Evolutionary conservation across 1,284 basidiomycete genomes (phyloP).

Genomic region (Boletellus deceptivus): DNA sequence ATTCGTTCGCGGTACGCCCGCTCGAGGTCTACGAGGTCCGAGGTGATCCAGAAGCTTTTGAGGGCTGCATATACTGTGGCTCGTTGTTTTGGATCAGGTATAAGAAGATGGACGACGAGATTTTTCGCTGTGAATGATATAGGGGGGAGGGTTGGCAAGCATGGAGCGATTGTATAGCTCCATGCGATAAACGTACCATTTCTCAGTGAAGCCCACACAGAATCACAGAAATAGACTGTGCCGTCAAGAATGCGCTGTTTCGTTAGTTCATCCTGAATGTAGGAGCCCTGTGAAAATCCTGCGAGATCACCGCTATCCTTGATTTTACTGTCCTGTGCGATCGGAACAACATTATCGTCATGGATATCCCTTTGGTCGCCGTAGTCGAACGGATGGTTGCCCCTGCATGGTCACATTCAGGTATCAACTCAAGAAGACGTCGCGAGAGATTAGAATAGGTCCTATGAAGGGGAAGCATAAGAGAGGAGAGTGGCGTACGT

Average conservation of each 20-base stretch:
- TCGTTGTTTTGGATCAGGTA: constrained; percentile 53
- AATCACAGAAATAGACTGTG: constrained; percentile 50
- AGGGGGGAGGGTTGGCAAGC: no score
- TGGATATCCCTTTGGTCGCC: constrained; percentile 35
- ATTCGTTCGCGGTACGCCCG: constrained; percentile 58
- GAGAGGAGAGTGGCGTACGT: constrained; percentile 47
- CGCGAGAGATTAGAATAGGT: not conserved
- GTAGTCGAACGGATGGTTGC: constrained; percentile 73
- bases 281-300: constrained; percentile 45
- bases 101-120: constrained; percentile 57
- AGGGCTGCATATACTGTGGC: constrained; percentile 62
- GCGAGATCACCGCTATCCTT: constrained; percentile 31
- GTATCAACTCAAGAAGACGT: constrained; percentile 9
- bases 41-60: constrained; percentile 59
- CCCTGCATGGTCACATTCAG: constrained; percentile 40
- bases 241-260: constrained; percentile 69
- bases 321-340: constrained; percentile 9
- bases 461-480: not conserved
- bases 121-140: constrained; percentile 43
- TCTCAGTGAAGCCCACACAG: constrained; percentile 52
- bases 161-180: no score
- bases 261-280: constrained; percentile 53
- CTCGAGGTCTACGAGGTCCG: constrained; percentile 58
- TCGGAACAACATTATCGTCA: constrained; percentile 6
- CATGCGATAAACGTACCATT: constrained; percentile 50